Evolutionary conservation across 2,329 filamentous ascomycete genomes (phyloP), one percentile per base, ranked within the genome.

Genomic region (Curvularia sp.): DNA sequence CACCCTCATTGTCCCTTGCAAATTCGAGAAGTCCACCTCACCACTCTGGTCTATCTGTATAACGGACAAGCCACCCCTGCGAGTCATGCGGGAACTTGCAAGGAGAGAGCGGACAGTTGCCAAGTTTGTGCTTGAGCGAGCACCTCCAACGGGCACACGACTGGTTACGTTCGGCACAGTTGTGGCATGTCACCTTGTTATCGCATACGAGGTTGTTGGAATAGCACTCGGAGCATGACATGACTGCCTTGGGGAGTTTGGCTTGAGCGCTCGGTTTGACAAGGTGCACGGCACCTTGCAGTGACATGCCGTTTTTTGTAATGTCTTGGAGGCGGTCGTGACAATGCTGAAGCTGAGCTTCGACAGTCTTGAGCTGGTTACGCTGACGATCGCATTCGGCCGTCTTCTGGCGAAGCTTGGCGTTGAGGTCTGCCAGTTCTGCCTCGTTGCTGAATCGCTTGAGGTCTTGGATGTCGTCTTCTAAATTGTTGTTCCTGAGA

Each of bases 201-300:
- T 76, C 74, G 57, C 74, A 76, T 1, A 50, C 22, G 2, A 63
- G 6, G 22, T 70, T 72, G 24, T 64, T 67, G 38, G 55, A 53
- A 49, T 70, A 74, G 58, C 74, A 76, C 31, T 75, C 68, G 1
- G 64, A 61, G 55, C 74, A 76, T 2, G 64, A 35, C 52, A 73
- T 53, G 1, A 74, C 68, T 1, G 50, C 50, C 8, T 43, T 50
- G 1, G 70, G 67, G 0, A 75, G 60, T 46, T 68, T 71, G 8
- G 60, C 56, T 3, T 53, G 59, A 1, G 9, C 3, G 10, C 42
- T 35, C 1, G 74, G 71, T 4, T 50, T 38, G 31, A 75, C 68
- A 1, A 73, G 53, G 41, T 74, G 70, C 4, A 67, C 67, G 3
- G 63, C 73, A 18, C 70, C 71, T 5, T 63, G 64, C 10, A 75